Evolutionary conservation across 73 alveolate genomes (phyloP), one percentile per base, ranked within the genome.

Genomic region (Paramecium sonneborni): DNA sequence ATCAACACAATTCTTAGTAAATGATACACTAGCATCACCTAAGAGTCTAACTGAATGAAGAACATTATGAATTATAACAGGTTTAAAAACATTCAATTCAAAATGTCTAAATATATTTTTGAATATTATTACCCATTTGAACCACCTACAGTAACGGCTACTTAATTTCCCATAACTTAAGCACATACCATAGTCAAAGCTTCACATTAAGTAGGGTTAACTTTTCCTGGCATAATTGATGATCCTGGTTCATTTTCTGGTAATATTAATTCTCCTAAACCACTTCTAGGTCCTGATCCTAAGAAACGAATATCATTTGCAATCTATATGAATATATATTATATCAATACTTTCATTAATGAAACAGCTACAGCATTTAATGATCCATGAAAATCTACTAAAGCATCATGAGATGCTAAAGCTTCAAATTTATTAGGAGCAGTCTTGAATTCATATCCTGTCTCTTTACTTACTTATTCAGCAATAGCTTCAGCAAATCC

Each of bases 281-380:
- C 99, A 88, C 99, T 98, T 94, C 99, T 93, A n/a, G 99, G 99
- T 1, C 99, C 99, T 57, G 99, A 95, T 46, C 99, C 99, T 93
- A 98, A 88, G 92, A 98, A 94, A 79, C 99, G 92, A 88, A 98
- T 92, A 93, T 98, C 99, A 93, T 98, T 98, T 28, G 99, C 99
- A 20, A 98, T 98, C 96, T 88, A 62, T 11, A 5, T 35, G 21
- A 23, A 15, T 82, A 3, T 48, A 7, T 2, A 2, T 30, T 32
- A n/a, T 18, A 11, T 52, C 18, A 18, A n/a, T 85, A 98, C 84
- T 26, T 62, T 98, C 96, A 98, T 96, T 57, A 98, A 96, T 37
- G 99, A 96, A 18, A 96, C 86, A 21, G 99, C 99, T 30, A 97
- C 95, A 57, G 98, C 96, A 95, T 97, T 98, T 37, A 98, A 96